Evolutionary conservation across 1,284 basidiomycete species (phyloP), one percentile per base, ranked within the genome.

Genomic region (Chalciporus sp.): DNA sequence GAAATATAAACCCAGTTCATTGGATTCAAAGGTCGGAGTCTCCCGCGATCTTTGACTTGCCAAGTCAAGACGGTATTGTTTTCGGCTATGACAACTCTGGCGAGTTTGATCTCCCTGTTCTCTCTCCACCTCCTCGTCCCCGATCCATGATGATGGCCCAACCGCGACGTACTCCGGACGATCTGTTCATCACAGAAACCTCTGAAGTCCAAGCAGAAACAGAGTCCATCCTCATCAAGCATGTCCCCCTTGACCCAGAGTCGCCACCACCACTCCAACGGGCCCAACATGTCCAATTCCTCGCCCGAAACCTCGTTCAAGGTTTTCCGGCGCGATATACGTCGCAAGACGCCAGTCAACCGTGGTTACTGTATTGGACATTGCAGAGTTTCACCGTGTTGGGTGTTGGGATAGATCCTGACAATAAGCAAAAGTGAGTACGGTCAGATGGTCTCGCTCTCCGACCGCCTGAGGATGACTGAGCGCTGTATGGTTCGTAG

Each of bases 291-390:
- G 73, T 92, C 57, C 82, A 88, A 54, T 92, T 81, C 61, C 79
- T 92, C 5, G 74, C 82, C 3, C 78, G 86, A 17, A 84, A 89
- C 53, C 76, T 92, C 47, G 66, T 81, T 0, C 88, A 92, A 63
- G 90, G 91, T 2, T 88, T 93, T 52, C 92, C 94, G 0, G 72
- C 77, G 7, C 77, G 84, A 47, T 96, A 91, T 67, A 79, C 76
- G n/a, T 85, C 83, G 26, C 87, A 96, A 61, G 95, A 98, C 69
- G 94, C 95, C 0, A 94, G 91, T 60, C 86, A 94, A 63, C 89
- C 94, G 0, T 98, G 95, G 95, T 75, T 97, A 28, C 69, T 96
- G 56, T 97, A 90, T 72, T 98, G 95, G 95, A 88, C 85, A 0
- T 67, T 95, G 2, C 94, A 98, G 62, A 80, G 85, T 31, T 86